These are phyloP conservation scores for Drechslerella dactyloides DNA, from an alignment of 2,329 filamentous ascomycete species.

Conservation along the genomic window DNA sequence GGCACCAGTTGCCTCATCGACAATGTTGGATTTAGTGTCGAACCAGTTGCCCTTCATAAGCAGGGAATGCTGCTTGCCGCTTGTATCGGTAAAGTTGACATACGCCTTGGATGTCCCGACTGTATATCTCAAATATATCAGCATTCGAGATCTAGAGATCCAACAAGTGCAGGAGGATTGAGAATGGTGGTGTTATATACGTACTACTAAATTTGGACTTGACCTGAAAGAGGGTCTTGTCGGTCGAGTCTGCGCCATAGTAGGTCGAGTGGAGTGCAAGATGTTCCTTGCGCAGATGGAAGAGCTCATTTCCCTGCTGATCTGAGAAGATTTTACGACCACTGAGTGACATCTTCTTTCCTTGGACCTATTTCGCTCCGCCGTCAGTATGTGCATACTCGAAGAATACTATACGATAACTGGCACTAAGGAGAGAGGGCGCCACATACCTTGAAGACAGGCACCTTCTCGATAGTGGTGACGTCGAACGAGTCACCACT, in stretches of 20 bases:
- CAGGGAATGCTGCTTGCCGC: slow-evolving; percentile 61
- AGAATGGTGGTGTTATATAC: too few relatives aligned
- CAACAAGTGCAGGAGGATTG: slow-evolving; percentile 54
- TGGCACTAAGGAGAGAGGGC: not conserved
- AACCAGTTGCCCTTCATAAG: slow-evolving; percentile 69
- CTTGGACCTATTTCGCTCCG: slow-evolving; percentile 60
- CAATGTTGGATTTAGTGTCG: slow-evolving; percentile 66
- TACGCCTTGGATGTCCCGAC: slow-evolving; percentile 65
- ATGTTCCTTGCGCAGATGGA: slow-evolving; percentile 66
- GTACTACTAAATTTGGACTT: slow-evolving; percentile 65
- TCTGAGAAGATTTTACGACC: slow-evolving; percentile 66
- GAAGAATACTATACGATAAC: too few relatives aligned
- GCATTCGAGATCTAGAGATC: slow-evolving; percentile 38
- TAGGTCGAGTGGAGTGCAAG: slow-evolving; percentile 64
- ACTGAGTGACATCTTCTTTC: slow-evolving; percentile 64
- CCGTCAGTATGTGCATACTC: not conserved
- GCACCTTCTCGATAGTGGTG: slow-evolving; percentile 63
- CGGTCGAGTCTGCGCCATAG: slow-evolving; percentile 60
- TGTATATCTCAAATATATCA: slow-evolving; percentile 54
- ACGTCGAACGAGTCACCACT: slow-evolving; percentile 71
- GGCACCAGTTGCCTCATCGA: slow-evolving; percentile 62
- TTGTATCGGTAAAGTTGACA: slow-evolving; percentile 65
- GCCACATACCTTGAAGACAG: slow-evolving; percentile 61
- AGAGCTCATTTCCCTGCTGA: slow-evolving; percentile 64
- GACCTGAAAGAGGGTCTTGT: slow-evolving; percentile 64